Conservation (phyloP, 2,329 filamentous ascomycete species). For the Scedosporium apiospermum region DNA sequence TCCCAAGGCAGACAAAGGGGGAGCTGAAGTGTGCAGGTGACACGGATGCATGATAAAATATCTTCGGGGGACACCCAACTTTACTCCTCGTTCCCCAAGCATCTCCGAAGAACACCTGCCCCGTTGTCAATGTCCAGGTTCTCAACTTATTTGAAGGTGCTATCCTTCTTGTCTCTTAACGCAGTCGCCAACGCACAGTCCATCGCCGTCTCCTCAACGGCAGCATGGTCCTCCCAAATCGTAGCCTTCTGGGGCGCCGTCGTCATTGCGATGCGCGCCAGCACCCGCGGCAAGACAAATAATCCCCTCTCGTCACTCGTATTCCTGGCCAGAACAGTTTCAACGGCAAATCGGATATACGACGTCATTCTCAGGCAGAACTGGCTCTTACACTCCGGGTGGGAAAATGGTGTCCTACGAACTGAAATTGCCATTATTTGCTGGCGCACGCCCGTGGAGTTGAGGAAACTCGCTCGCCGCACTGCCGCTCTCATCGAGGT, state of each 20-base stretch:
- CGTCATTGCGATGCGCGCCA: not conserved
- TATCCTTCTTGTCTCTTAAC: not conserved
- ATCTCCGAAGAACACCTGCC: not conserved
- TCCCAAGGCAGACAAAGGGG: not conserved
- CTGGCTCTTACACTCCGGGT: not conserved
- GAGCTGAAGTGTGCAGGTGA: not conserved
- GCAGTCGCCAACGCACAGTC: not conserved
- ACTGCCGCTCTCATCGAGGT: not conserved
- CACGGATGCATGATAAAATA: not conserved
- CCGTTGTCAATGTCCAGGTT: not conserved
- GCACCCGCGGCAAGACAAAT: not conserved
- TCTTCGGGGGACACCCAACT: not conserved
- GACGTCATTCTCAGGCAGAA: not conserved
- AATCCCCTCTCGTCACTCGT: not conserved
- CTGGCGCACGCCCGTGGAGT: not conserved
- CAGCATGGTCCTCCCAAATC: not conserved
- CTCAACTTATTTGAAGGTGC: not conserved
- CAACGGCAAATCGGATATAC: not conserved
- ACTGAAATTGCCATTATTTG: not conserved
- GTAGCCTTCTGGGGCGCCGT: slow-evolving; percentile 1
- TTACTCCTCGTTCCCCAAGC: not conserved
- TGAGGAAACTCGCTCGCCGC: not conserved
- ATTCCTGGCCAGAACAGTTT: not conserved
- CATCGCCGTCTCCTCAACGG: not conserved
- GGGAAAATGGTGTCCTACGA: not conserved